These are phyloP conservation scores for Ustilago cynodontis DNA, from an alignment of 1,284 basidiomycete species.

Conservation along the genomic window DNA sequence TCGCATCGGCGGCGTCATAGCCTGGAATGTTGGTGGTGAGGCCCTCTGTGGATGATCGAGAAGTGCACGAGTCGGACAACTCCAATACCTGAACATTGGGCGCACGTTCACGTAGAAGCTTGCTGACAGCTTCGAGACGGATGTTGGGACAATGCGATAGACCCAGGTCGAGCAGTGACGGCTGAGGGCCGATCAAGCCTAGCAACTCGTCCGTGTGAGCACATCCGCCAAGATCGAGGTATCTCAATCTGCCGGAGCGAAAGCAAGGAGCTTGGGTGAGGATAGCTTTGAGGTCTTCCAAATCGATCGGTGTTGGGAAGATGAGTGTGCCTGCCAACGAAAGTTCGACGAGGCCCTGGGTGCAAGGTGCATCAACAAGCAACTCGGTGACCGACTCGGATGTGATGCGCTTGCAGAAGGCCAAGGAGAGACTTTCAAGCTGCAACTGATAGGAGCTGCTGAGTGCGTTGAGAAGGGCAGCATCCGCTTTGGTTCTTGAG, in stretches of 20 bases:
- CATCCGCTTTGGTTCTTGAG: constrained; percentile 78
- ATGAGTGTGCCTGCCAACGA: constrained; percentile 90
- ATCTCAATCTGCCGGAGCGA: constrained; percentile 80
- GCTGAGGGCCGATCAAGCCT: constrained; percentile 77
- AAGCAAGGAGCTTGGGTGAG: constrained; percentile 85
- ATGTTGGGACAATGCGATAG: constrained; percentile 85
- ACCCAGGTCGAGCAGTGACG: constrained; percentile 76
- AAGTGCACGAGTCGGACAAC: constrained; percentile 76
- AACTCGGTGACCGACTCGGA: constrained; percentile 83
- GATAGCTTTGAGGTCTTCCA: constrained; percentile 79
- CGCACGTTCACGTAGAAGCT: constrained; percentile 80
- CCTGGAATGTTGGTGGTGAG: constrained; percentile 50
- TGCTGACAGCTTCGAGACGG: constrained; percentile 77
- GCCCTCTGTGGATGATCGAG: constrained; percentile 34
- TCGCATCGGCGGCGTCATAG: constrained; percentile 72
- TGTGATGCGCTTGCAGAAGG: constrained; percentile 85
- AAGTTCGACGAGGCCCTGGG: constrained; percentile 78
- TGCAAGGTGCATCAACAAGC: constrained; percentile 78
- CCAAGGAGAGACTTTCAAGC: constrained; percentile 85
- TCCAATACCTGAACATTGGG: constrained; percentile 87
- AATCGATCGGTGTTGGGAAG: constrained; percentile 82
- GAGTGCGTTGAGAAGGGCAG: constrained; percentile 80
- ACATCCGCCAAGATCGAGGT: constrained; percentile 89
- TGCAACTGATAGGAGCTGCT: constrained; percentile 77
- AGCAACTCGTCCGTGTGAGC: constrained; percentile 75